Evolutionary conservation across 352 stramenopile species (phyloP).

Genomic region (Globisporangium nodosum): DNA sequence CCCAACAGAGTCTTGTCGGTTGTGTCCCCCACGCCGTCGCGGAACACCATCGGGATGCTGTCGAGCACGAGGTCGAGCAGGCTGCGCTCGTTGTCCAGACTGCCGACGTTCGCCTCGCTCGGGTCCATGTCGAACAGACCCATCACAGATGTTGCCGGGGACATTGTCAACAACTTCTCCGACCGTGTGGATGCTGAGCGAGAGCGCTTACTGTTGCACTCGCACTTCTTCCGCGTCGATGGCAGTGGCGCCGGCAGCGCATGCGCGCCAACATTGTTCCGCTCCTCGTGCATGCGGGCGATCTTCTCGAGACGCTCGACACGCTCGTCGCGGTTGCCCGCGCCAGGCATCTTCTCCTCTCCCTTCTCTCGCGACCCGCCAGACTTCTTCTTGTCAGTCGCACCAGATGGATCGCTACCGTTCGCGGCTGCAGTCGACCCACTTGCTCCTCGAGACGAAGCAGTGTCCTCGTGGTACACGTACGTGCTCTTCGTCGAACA

Average conservation of each 20-base stretch:
- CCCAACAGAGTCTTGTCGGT: slow-evolving; percentile 84
- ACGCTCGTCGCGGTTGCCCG: slow-evolving; percentile 61
- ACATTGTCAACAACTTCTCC: slow-evolving; percentile 20
- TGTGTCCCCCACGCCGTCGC: slow-evolving; percentile 78
- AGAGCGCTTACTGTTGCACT: slow-evolving; percentile 17
- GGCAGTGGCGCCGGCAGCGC: slow-evolving; percentile 6
- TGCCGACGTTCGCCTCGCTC: slow-evolving; percentile 67
- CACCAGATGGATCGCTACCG: slow-evolving; percentile 3
- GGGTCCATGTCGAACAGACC: slow-evolving; percentile 77
- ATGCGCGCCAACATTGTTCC: slow-evolving; percentile 42
- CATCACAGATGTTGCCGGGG: slow-evolving; percentile 45
- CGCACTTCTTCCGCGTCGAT: slow-evolving; percentile 8
- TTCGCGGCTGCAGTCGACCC: neutral
- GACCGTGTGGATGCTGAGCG: slow-evolving; percentile 17
- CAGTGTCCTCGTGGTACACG: slow-evolving; percentile 61
- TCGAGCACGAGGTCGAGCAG: slow-evolving; percentile 79
- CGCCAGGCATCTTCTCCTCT: slow-evolving; percentile 64
- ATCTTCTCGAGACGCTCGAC: slow-evolving; percentile 62
- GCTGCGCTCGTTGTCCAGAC: slow-evolving; percentile 70
- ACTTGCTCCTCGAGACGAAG: neutral
- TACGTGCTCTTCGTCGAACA: slow-evolving; percentile 65
- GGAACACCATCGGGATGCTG: slow-evolving; percentile 83
- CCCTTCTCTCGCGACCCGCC: slow-evolving; percentile 23
- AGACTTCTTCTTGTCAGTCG: slow-evolving; percentile 38
- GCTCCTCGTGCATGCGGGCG: slow-evolving; percentile 59